Conservation (phyloP, 2,329 filamentous ascomycete genomes). For the Fusarium sulawesiense region DNA sequence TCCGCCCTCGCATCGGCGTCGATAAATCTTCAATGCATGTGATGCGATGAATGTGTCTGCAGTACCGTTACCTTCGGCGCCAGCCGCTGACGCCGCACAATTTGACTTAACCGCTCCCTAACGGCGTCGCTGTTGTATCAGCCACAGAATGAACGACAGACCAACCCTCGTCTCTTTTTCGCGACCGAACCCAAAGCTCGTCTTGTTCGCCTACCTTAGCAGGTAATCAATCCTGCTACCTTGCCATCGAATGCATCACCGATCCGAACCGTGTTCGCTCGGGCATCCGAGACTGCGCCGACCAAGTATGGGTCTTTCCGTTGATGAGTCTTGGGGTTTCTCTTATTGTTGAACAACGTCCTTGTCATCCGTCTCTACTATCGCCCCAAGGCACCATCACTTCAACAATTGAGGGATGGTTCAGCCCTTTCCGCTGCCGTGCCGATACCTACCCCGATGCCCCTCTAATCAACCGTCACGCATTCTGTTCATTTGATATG, state of each 20-base stretch:
- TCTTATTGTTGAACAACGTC: conserved; percentile 2
- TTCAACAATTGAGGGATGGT: background rate
- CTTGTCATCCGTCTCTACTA: background rate
- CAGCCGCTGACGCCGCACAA: conserved; percentile 6
- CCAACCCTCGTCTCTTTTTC: background rate
- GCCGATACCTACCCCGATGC: background rate
- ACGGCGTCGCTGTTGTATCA: conserved; percentile 3
- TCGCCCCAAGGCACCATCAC: background rate
- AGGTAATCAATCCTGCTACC: conserved; percentile 6
- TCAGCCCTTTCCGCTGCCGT: background rate
- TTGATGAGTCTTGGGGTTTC: conserved; percentile 11
- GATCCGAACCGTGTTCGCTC: conserved; percentile 22
- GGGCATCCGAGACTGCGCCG: conserved; percentile 36
- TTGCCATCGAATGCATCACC: background rate
- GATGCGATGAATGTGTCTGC: conserved; percentile 8
- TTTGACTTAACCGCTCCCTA: background rate
- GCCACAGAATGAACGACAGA: conserved; percentile 2
- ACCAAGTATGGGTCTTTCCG: conserved; percentile 13
- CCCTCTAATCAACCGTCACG: conserved; percentile 1
- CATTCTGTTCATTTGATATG: background rate
- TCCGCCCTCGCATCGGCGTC: background rate
- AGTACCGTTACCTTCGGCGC: background rate
- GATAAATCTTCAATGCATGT: background rate
- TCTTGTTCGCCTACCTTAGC: background rate
- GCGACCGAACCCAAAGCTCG: background rate